Evolutionary conservation across 2,329 filamentous ascomycete species (phyloP).

Genomic region (Phaeoacremonium minimum): DNA sequence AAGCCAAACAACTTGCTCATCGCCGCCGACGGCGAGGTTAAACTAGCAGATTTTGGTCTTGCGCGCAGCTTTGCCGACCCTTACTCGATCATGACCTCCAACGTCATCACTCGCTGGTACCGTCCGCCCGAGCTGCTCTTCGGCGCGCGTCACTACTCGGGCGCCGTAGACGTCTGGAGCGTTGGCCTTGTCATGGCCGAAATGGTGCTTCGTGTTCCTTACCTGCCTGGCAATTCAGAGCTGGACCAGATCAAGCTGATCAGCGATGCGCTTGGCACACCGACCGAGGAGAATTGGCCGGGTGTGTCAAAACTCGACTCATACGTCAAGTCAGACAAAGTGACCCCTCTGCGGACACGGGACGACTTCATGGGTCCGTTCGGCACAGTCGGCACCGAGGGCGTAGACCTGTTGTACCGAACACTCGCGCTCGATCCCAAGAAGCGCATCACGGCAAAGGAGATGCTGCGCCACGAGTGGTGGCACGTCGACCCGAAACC

Average conservation of each 20-base stretch:
- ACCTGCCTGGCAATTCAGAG: conserved; percentile 79
- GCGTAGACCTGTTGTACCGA: conserved; percentile 82
- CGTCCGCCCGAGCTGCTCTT: conserved; percentile 90
- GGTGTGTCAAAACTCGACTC: conserved; percentile 77
- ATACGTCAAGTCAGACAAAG: conserved; percentile 64
- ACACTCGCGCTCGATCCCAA: conserved; percentile 85
- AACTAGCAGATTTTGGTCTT: conserved; percentile 96
- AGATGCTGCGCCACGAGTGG: conserved; percentile 79
- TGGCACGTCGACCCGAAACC: conserved; percentile 82
- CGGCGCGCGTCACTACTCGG: conserved; percentile 82
- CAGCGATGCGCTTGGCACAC: conserved; percentile 80
- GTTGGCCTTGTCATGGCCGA: conserved; percentile 92
- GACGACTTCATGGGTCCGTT: conserved; percentile 76
- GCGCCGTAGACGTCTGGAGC: conserved; percentile 91
- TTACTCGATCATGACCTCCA: conserved; percentile 81
- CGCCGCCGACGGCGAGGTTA: conserved; percentile 86
- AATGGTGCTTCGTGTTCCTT: conserved; percentile 76
- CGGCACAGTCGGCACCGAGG: conserved; percentile 72
- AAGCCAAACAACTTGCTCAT: conserved; percentile 98
- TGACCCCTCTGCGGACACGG: conserved; percentile 57
- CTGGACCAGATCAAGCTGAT: conserved; percentile 83
- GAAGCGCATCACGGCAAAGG: conserved; percentile 71
- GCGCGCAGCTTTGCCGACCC: conserved; percentile 88
- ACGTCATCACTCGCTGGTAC: conserved; percentile 97
- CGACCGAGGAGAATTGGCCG: conserved; percentile 92